Base-by-base conservation (phyloP, 2,329 filamentous ascomycete genomes). In the Monosporascus sp. region DNA sequence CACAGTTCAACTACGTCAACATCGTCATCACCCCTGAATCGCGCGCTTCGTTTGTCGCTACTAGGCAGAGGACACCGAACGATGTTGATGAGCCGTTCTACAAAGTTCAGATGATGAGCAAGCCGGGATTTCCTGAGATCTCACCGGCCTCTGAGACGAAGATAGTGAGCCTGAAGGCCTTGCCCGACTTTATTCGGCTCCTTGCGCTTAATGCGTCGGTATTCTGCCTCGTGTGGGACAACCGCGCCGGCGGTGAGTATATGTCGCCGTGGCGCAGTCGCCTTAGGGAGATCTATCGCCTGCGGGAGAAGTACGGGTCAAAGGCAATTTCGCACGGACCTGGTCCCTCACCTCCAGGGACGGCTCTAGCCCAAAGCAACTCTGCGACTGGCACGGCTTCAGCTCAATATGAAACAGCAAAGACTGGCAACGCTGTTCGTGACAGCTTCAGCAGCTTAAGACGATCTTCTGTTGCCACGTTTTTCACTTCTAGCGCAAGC, bases 1-100 rank as follows among this genome's bases (percentile, higher is more conserved):
- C 91, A 0, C 88, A 93, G 53, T 96, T 99, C 77, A 97, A 97
- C 67, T 96, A 89, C 65, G 91, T 99, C 66, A 91, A 97, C 68
- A 97, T 99, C 63, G 88, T 97, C 62, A 93, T 99, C 65, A 90
- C 89, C 2, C 94, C 94, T 0, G 89, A 92, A 56, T 92, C 90
- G 5, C 81, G 86, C 41, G 84, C 85, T 3, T 88, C 86, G 2
- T 93, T 92, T 64, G 79, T 90, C 38, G 84, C 88, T 48, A 82
- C 63, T 62, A 63, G 64, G 58, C 60, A 62, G 65, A 63, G 62
- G 66, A 68, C 59, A 65, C 62, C 60, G 64, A 68, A 63, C 36
- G 68, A 70, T 36, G 64, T 72, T 7, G 66, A 63, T 64, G 72
- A 74, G 53, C 77, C 70, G 2, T 97, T 93, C 70, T 97, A 95